Percentiles rank a stretch among this genome's conserved stretches.
phyloP scores from a whole-genome alignment of 495 filamentous ascomycete genomes.

The Hypomontagnella submonticulosa region DNA sequence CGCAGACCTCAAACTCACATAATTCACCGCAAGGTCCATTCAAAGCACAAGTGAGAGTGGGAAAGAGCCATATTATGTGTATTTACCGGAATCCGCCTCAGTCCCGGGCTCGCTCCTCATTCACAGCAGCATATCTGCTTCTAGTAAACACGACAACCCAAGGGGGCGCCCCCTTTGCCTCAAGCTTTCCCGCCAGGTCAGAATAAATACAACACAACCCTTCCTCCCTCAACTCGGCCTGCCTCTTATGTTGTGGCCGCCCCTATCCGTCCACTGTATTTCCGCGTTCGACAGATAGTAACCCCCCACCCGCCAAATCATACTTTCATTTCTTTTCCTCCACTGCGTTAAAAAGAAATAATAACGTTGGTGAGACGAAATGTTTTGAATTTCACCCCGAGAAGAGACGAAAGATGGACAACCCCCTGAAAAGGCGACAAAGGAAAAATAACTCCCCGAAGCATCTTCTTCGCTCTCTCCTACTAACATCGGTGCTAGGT shows the following conservation, averaged over 20 bases:
- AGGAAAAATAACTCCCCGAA: conserved; percentile 22
- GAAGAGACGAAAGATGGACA: conserved; percentile 34
- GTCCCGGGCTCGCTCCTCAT: conserved; percentile 18
- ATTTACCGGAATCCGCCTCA: conserved; percentile 33
- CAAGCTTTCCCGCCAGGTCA: conserved; percentile 4
- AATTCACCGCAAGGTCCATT: conserved; percentile 4
- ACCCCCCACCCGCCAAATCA: conserved; percentile 9
- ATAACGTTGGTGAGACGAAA: conserved; percentile 18
- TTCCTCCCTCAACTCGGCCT: conserved; percentile 27
- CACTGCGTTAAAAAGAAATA: conserved; percentile 27
- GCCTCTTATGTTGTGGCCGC: conserved; percentile 36
- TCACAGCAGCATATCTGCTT: conserved; percentile 1
- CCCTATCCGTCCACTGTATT: conserved; percentile 1
- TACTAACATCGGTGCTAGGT: conserved; percentile 21
- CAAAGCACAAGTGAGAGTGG: not conserved
- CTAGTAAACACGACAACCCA: not conserved
- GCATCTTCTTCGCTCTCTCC: conserved; percentile 15
- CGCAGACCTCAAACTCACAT: conserved; percentile 17
- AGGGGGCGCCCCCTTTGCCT: conserved; percentile 12
- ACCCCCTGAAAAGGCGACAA: conserved; percentile 32
- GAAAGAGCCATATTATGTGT: conserved; percentile 48
- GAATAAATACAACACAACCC: conserved; percentile 34
- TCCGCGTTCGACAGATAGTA: too few species aligned
- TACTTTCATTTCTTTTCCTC: conserved; percentile 20
- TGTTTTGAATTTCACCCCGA: conserved; percentile 13